Evolutionary conservation across 2,329 filamentous ascomycete genomes (phyloP), one percentile per base, ranked within the genome.

Genomic region (Alternaria sp.): DNA sequence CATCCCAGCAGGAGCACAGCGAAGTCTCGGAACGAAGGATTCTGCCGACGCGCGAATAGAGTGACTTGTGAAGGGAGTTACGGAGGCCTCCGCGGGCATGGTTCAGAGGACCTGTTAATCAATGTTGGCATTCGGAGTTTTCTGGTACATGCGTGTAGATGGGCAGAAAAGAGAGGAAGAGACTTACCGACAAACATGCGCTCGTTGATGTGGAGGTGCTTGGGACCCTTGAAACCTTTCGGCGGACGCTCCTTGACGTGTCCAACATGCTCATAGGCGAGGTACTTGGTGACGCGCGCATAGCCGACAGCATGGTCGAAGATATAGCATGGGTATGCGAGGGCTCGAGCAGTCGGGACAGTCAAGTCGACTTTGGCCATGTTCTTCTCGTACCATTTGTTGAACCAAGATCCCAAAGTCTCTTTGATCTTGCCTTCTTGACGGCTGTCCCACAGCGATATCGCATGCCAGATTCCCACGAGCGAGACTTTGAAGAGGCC

Each of bases 281-380:
- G 66, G n/a, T 60, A 73, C 61, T 72, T 74, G 0, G 76, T 80
- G 4, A 70, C 66, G 0, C 47, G 46, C 0, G 65, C 62, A 43
- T 78, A 80, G 2, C 69, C 78, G 4, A 57, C 17, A 6, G 71
- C 69, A 57, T 78, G 67, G 26, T 77, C 68, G 66, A 79, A 79
- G 3, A 62, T 32, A 25, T 70, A 69, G 57, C 71, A 73, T 0
- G 78, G 77, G n/a, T 74, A 71, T 1, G 75, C 67, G 1, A 78
- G 57, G 17, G 50, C 54, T 21, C 53, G 60, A 9, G 66, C 67
- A 8, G 17, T 36, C 17, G 62, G 36, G 5, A 65, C 30, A 5
- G 47, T 60, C 13, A 70, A 32, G 6, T 60, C 30, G 13, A 19
- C 13, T 4, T 30, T 43, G 11, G 43, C 54, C 47, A 68, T 56